A percentile compares a stretch with the other conserved stretches of the same genome.
These are phyloP conservation scores for Sporobolus alterniflorus DNA, from an alignment of 202 grass and related monocot species.

Conservation along the genomic window DNA sequence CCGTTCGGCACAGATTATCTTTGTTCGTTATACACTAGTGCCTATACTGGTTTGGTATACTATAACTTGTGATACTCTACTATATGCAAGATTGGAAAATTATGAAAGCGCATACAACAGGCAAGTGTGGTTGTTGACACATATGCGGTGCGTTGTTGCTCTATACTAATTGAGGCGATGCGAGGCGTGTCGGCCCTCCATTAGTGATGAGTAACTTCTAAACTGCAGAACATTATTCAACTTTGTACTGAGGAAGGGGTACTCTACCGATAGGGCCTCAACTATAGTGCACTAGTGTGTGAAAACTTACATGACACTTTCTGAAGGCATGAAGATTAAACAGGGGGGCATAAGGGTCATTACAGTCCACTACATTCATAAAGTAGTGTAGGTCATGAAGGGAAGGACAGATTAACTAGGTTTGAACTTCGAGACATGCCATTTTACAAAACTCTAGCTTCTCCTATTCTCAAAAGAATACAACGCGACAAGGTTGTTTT, in stretches of 20 bases:
- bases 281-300: not conserved
- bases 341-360: not conserved
- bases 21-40: slow-evolving; percentile 10
- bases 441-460: slow-evolving; percentile 12
- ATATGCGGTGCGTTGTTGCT: not conserved
- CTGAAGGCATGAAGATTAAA: slow-evolving; percentile 22
- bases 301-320: not conserved
- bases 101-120: not conserved
- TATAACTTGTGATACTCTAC: slow-evolving; percentile 22
- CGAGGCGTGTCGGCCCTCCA: not conserved
- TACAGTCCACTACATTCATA: not conserved
- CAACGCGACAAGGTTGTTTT: slow-evolving; percentile 16
- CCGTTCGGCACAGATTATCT: not conserved
- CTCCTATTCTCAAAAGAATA: slow-evolving; percentile 22
- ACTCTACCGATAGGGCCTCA: not conserved
- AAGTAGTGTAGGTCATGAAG: not conserved
- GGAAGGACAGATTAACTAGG: not conserved
- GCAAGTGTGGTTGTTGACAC: slow-evolving; percentile 22
- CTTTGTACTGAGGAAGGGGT: not conserved
- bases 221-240: not conserved
- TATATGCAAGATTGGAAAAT: slow-evolving; percentile 25
- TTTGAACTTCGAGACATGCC: slow-evolving; percentile 10
- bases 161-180: not conserved
- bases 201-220: slow-evolving; percentile 10
- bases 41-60: slow-evolving; percentile 15